These are phyloP conservation scores for Alternaria brassicae DNA, from an alignment of 2,329 filamentous ascomycete species.

Conservation along the genomic window DNA sequence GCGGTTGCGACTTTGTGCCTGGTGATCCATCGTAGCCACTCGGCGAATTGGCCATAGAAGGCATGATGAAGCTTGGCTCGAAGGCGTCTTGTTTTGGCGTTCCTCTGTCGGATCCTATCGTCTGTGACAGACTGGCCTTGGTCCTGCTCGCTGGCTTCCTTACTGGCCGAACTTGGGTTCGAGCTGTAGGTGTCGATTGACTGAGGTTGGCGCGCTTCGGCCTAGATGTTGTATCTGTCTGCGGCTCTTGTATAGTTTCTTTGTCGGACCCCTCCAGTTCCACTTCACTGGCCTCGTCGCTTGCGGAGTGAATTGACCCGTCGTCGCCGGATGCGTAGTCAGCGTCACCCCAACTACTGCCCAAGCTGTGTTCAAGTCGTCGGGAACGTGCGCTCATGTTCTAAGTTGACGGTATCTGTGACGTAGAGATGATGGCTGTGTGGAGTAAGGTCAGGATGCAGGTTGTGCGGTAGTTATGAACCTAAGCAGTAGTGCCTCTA, in stretches of 20 bases:
- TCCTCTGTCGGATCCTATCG: conserved; percentile 10
- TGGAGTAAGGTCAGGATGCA: neutral
- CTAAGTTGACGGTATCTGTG: neutral
- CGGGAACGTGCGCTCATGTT: conserved; percentile 29
- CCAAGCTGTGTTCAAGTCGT: conserved; percentile 35
- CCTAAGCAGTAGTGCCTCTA: neutral
- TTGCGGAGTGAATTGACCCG: conserved; percentile 35
- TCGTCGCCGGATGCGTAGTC: conserved; percentile 38
- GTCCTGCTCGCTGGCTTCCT: conserved; percentile 19
- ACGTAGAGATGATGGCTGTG: neutral
- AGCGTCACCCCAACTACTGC: conserved; percentile 46
- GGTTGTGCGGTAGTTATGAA: neutral
- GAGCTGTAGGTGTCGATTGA: conserved; percentile 16
- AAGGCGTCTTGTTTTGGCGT: conserved; percentile 28
- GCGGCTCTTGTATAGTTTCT: conserved; percentile 23
- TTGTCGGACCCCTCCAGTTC: conserved; percentile 33
- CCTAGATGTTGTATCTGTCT: conserved; percentile 21
- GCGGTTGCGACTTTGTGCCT: neutral
- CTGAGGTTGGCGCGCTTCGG: conserved; percentile 22
- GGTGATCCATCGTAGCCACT: conserved; percentile 22
- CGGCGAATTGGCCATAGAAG: conserved; percentile 35
- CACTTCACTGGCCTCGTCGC: conserved; percentile 35
- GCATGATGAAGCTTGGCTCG: conserved; percentile 55
- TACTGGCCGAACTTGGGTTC: conserved; percentile 15
- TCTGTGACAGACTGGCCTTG: conserved; percentile 22